Evolutionary conservation across 495 filamentous ascomycete genomes (phyloP).

Genomic region (Aspergillus leporis): DNA sequence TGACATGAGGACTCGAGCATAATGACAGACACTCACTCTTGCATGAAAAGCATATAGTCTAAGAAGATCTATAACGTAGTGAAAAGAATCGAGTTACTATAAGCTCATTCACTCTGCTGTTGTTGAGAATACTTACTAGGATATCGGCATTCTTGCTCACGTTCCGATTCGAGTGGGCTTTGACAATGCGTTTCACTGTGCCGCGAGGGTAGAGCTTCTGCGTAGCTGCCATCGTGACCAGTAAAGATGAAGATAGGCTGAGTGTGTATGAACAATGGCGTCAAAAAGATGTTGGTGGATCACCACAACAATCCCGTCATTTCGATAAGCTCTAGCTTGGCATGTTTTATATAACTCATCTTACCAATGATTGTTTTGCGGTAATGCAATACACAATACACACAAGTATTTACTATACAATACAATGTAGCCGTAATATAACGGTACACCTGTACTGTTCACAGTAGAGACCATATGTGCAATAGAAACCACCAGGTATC

Average conservation of each 20-base stretch:
- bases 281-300: neutral
- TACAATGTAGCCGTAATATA: neutral
- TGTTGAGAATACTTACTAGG: constrained; percentile 56
- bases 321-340: constrained; percentile 1
- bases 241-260: neutral
- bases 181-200: constrained; percentile 83
- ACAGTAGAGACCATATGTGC: neutral
- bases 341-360: constrained; percentile 5
- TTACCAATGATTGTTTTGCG: neutral
- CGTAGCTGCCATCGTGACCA: constrained; percentile 36
- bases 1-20: neutral
- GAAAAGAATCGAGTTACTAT: neutral
- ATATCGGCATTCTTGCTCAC: constrained; percentile 87
- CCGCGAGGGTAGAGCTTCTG: constrained; percentile 82
- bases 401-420: neutral
- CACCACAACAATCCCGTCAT: neutral
- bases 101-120: neutral
- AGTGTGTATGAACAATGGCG: neutral
- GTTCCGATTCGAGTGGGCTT: constrained; percentile 78
- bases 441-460: no score
- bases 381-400: neutral
- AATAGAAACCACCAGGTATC: neutral
- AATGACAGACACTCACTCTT: constrained; percentile 60
- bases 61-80: constrained; percentile 67
- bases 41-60: constrained; percentile 87